A percentile compares a stretch with the other conserved stretches of the same genome.
These are phyloP conservation scores for Alternaria consortialis DNA, from an alignment of 2,329 filamentous ascomycete species.

Conservation along the genomic window DNA sequence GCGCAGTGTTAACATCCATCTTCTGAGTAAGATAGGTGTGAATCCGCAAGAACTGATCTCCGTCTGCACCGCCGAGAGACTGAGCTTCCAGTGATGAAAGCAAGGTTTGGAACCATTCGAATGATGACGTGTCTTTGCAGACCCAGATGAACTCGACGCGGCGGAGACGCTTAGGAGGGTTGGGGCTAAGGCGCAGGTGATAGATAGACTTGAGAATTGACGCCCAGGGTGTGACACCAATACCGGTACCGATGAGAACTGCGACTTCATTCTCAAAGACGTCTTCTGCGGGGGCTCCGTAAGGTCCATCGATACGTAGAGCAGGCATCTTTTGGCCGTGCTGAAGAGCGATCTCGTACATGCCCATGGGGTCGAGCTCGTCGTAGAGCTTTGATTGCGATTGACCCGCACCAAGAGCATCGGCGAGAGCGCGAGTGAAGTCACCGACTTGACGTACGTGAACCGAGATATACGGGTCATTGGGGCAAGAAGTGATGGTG, in stretches of 20 bases:
- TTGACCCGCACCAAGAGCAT: slow-evolving; percentile 89
- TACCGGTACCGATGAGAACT: slow-evolving; percentile 84
- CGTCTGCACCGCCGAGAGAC: slow-evolving; percentile 69
- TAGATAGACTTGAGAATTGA: slow-evolving; percentile 96
- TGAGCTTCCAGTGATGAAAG: slow-evolving; percentile 90
- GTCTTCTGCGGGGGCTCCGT: slow-evolving; percentile 95
- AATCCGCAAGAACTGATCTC: slow-evolving; percentile 91
- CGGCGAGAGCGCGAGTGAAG: slow-evolving; percentile 92
- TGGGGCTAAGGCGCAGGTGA: slow-evolving; percentile 89
- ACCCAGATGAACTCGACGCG: slow-evolving; percentile 99
- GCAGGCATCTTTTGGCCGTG: slow-evolving; percentile 92
- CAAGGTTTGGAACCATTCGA: slow-evolving; percentile 98
- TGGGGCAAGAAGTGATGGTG: slow-evolving; percentile 97
- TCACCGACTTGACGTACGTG: slow-evolving; percentile 97
- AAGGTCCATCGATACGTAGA: slow-evolving; percentile 92
- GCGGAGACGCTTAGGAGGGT: slow-evolving; percentile 86
- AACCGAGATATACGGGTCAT: slow-evolving; percentile 91
- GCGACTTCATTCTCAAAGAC: slow-evolving; percentile 94
- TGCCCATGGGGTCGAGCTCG: slow-evolving; percentile 87
- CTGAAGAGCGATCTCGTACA: slow-evolving; percentile 96
- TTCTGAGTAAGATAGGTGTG: slow-evolving; percentile 97
- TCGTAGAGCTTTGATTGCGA: slow-evolving; percentile 92
- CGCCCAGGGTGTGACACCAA: slow-evolving; percentile 87
- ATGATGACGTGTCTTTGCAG: slow-evolving; percentile 92
- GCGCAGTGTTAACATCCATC: slow-evolving; percentile 87